Evolutionary conservation across 2,329 filamentous ascomycete species (phyloP), one percentile per base, ranked within the genome.

Genomic region (Raffaelea arxii): DNA sequence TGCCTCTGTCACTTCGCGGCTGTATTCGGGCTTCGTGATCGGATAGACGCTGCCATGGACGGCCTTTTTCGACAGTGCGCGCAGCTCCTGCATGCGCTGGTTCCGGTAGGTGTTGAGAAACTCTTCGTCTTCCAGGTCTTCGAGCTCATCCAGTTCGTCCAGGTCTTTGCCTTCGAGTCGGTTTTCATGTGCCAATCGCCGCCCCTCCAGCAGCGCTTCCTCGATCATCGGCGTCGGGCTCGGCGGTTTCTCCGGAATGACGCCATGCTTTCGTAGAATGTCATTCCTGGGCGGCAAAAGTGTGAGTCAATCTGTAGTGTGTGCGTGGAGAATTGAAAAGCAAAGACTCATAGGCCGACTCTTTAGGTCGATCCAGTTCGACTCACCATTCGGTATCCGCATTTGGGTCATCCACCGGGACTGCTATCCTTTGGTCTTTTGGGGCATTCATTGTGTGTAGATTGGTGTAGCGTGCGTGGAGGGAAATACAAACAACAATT

Each of bases 201-300:
- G 79, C 12, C 86, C 92, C 68, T 95, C 86, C 19, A 84, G 65
- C 41, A 98, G 78, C 4, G 92, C 92, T 71, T 97, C 91, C 67
- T 98, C 85, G 58, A 98, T 96, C 69, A 95, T 83, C 6, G 90
- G 89, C 2, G 92, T 96, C 2, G 92, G 92, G 40, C 91, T 95
- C 3, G 90, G 89, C 0, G 91, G 89, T 63, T 95, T 97, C 63
- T 97, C 90, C n/a, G 92, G 92, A 51, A 98, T 97, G 55, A 98
- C 75, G 54, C 89, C 88, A 71, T 98, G 89, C 65, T 94, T 94
- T 56, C 92, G 86, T 48, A 98, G 81, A 59, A 98, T 98, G 56
- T 98, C 92, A 64, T 98, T 98, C 90, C 90, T 96, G 55, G 49
- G 42, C 51, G 11, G 10, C n/a, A 3, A 30, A 14, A 2, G 12